A percentile compares a stretch with the other conserved stretches of the same genome.
phyloP scores from a whole-genome alignment of 768 basidiomycete species.

The Rhodotorula taiwanensis region DNA sequence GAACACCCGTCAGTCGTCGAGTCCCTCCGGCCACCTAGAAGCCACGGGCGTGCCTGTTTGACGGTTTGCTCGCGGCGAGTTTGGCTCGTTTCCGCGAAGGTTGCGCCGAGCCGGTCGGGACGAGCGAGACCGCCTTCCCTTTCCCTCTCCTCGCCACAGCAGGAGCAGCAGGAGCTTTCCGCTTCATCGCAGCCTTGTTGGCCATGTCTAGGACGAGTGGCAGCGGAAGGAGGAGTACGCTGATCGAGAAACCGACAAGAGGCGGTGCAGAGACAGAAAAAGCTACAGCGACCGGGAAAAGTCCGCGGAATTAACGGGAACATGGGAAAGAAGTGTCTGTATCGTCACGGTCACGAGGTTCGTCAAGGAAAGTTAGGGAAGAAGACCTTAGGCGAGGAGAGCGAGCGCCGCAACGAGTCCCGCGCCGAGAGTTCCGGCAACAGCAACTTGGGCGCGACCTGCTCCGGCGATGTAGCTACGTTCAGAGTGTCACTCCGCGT shows the following conservation, averaged over 20 bases:
- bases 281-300: no score
- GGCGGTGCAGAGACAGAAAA: no score
- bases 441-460: not conserved
- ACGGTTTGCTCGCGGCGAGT: not conserved
- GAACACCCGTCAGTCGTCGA: not conserved
- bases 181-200: not conserved
- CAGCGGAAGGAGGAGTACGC: not conserved
- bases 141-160: not conserved
- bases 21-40: not conserved
- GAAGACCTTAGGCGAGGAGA: not conserved
- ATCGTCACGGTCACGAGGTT: no score
- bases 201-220: not conserved
- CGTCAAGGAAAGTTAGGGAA: no score
- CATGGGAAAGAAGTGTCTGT: not conserved
- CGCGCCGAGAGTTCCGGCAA: not conserved
- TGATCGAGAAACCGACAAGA: not conserved
- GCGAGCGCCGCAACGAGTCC: not conserved
- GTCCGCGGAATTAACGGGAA: no score
- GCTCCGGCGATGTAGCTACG: constrained; percentile 11
- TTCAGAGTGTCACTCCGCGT: not conserved
- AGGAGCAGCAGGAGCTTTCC: not conserved
- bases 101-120: no score
- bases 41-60: not conserved
- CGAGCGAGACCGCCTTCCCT: not conserved
- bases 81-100: not conserved